A percentile compares a stretch with the other conserved stretches of the same genome.
Evolutionary conservation across 371 early-diverging fungal genomes (phyloP).

Genomic region (Syncephalastrum sp.): DNA sequence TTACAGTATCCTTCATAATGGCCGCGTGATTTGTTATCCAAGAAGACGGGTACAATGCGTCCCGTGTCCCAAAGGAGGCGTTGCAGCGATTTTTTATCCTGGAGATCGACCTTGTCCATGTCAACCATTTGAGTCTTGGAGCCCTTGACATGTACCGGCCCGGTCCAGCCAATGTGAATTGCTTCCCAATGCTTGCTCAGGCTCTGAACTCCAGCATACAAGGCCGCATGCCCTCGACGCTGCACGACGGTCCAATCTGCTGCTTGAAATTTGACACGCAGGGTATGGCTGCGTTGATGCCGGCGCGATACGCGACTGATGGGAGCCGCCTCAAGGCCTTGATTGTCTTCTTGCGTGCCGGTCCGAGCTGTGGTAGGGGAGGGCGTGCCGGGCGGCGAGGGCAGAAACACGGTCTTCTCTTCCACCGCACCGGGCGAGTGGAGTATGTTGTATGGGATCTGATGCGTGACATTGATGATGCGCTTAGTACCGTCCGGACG

Average conservation of each 20-base stretch:
- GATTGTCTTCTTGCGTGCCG: conserved; percentile 6
- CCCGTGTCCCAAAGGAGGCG: conserved; percentile 37
- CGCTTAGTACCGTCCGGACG: conserved; percentile 10
- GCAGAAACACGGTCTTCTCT: conserved; percentile 2
- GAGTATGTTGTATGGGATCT: conserved; percentile 57
- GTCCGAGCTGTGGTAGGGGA: background rate
- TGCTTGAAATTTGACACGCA: conserved; percentile 34
- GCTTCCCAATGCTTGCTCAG: conserved; percentile 40
- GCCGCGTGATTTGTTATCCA: conserved; percentile 65
- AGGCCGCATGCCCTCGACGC: conserved; percentile 67
- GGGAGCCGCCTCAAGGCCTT: conserved; percentile 24
- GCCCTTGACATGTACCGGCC: conserved; percentile 25
- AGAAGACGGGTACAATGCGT: conserved; percentile 70
- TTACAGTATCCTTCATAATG: conserved; percentile 90
- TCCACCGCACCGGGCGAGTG: conserved; percentile 10
- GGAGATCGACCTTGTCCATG: conserved; percentile 8
- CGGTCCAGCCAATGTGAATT: conserved; percentile 69
- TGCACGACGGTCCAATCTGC: conserved; percentile 25
- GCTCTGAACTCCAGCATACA: conserved; percentile 64
- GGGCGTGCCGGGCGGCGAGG: conserved; percentile 13
- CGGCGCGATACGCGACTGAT: conserved; percentile 34
- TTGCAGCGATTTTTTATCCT: conserved; percentile 30
- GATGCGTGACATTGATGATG: conserved; percentile 64
- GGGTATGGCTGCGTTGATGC: conserved; percentile 36
- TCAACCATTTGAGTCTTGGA: conserved; percentile 7